Percentiles rank a stretch among this genome's conserved stretches.
phyloP scores from a whole-genome alignment of 352 stramenopile genomes.

The Globisporangium paddicum region DNA sequence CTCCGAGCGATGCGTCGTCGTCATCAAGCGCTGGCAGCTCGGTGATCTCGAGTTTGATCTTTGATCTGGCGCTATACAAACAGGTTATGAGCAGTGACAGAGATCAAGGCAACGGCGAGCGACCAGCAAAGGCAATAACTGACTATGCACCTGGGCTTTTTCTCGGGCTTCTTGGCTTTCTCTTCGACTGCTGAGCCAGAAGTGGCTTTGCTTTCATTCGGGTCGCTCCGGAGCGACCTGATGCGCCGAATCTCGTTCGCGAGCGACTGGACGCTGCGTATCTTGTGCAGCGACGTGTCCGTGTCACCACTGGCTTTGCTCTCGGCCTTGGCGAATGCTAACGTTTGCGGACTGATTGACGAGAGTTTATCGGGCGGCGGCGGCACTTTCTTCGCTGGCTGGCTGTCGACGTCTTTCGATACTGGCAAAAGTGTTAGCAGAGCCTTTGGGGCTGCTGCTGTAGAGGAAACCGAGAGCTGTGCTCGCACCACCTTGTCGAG shows the following conservation, averaged over 20 bases:
- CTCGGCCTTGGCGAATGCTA: constrained; percentile 20
- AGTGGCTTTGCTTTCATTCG: constrained; percentile 13
- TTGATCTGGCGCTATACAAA: constrained; percentile 33
- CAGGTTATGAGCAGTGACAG: no score
- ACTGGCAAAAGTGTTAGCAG: neutral
- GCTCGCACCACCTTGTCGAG: constrained; percentile 33
- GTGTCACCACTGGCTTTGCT: constrained; percentile 25
- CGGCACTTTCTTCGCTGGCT: constrained; percentile 42
- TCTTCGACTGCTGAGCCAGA: constrained; percentile 23
- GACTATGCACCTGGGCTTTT: constrained; percentile 48
- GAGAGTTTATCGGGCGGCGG: constrained; percentile 33
- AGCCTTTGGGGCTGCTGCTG: neutral
- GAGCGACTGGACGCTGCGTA: constrained; percentile 74
- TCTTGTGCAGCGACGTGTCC: constrained; percentile 45
- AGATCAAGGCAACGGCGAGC: no score
- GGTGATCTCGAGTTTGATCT: constrained; percentile 74
- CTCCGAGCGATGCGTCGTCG: constrained; percentile 9
- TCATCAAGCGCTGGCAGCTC: constrained; percentile 33
- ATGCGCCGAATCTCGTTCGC: constrained; percentile 79
- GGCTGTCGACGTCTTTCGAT: constrained; percentile 7
- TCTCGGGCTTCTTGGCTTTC: constrained; percentile 36
- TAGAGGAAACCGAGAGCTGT: constrained; percentile 10
- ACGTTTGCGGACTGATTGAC: constrained; percentile 12
- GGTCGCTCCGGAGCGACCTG: constrained; percentile 46
- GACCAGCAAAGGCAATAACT: no score